These are phyloP conservation scores for Lactarius psammicola DNA, from an alignment of 768 basidiomycete species.

Conservation along the genomic window DNA sequence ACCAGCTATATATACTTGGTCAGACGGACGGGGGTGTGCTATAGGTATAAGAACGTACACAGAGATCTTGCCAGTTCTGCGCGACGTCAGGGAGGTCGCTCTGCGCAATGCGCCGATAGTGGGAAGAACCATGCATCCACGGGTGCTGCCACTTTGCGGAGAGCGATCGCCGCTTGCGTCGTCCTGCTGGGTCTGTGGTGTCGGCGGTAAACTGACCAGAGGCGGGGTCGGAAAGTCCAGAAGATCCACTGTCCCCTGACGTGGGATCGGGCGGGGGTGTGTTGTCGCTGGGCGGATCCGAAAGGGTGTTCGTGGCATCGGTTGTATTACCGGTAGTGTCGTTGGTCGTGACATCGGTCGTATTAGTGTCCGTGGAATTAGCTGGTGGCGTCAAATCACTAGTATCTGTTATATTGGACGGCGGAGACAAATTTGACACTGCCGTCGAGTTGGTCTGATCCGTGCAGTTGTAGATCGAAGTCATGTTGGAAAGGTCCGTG, in stretches of 20 bases:
- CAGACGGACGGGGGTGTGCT: not conserved
- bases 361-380: not conserved
- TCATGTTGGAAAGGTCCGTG: constrained; percentile 6
- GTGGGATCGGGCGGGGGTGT: not conserved
- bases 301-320: not conserved
- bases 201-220: constrained; percentile 14
- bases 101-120: constrained; percentile 35
- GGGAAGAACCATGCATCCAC: not conserved
- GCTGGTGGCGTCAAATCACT: not conserved
- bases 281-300: not conserved
- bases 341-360: not conserved
- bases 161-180: constrained; percentile 26
- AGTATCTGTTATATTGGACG: not conserved
- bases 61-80: constrained; percentile 46
- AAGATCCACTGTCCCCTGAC: not conserved
- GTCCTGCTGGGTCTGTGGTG: constrained; percentile 9
- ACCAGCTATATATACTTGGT: constrained; percentile 26
- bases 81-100: constrained; percentile 40
- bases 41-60: constrained; percentile 31
- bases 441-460: constrained; percentile 11
- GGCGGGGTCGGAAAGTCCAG: not conserved
- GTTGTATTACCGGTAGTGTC: not conserved
- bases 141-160: not conserved
- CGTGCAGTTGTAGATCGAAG: constrained; percentile 10
- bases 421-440: not conserved